Base-by-base conservation (phyloP, 1,284 basidiomycete genomes). In the Calocybe gambosa region DNA sequence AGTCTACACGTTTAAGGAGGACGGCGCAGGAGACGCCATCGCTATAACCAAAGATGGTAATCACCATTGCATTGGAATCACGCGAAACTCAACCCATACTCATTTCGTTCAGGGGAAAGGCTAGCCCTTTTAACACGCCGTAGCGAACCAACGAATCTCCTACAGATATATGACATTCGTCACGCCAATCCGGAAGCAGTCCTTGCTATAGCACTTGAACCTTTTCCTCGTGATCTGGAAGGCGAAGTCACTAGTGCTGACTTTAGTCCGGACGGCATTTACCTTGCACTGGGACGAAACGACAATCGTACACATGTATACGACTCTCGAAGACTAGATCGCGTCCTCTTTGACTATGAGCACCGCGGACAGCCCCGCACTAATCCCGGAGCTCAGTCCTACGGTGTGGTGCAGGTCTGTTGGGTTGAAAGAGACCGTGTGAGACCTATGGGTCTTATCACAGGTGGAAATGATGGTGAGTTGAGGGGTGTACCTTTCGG, bases 381-480 rank as follows among this genome's bases (percentile, higher is more conserved):
- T 15, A 54, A 59, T 37, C 65, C 64, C 5, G 58, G 60, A 12
- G 55, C 50, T 10, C 59, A 62, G 12, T 59, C 63, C 2, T 84
- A 65, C 59, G 84, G 84, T 0, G 61, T 84, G 23, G 68, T 75
- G 1, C 66, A 74, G 29, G 65, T 69, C n/a, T 62, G 74, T 35
- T 87, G 85, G 84, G 62, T 79, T 13, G 63, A 76, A 38, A 67
- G 65, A 5, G 58, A 57, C 44, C 57, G 65, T 1, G 56, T 61
- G 13, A 59, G 64, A n/a, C 59, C 73, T n/a, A 42, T 47, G n/a
- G 74, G 76, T 1, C 63, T 87, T 15, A 60, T 82, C 26, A 82
- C 75, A 13, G 81, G 77, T 3, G 84, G 83, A 0, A 68, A 73
- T 39, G 83, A 87, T 59, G 84, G 83, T 82, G 55, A 52, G 71